Conservation (phyloP, 2,329 filamentous ascomycete species). For the Nannizziopsis barbatae region DNA sequence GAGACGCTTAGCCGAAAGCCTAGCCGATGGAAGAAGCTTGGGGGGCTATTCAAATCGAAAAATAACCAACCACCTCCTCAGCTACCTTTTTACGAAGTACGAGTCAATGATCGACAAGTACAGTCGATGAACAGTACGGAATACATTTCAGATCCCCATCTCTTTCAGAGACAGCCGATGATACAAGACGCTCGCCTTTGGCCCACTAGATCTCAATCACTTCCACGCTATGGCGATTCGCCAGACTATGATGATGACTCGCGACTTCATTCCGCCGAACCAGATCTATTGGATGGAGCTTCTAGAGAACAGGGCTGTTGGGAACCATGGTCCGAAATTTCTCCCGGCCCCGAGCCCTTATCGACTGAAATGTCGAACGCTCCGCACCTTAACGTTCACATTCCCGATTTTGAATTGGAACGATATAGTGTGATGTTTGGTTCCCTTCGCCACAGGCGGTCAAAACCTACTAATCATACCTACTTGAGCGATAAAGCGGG, state of each 20-base stretch:
- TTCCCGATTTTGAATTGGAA: constrained; percentile 70
- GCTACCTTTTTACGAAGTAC: constrained; percentile 25
- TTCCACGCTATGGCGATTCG: neutral
- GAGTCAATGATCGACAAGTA: constrained; percentile 18
- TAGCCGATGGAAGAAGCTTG: constrained; percentile 40
- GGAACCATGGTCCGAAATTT: constrained; percentile 5
- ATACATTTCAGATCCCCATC: neutral
- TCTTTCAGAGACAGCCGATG: constrained; percentile 3
- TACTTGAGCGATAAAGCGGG: constrained; percentile 29
- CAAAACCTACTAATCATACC: constrained; percentile 18
- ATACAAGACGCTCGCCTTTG: constrained; percentile 2
- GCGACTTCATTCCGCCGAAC: neutral
- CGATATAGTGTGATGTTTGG: constrained; percentile 92
- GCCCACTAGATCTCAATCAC: constrained; percentile 7
- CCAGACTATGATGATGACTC: neutral
- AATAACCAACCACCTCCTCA: constrained; percentile 13
- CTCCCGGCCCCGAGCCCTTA: constrained; percentile 10
- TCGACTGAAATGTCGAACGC: constrained; percentile 13
- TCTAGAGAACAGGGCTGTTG: constrained; percentile 5
- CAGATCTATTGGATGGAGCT: neutral
- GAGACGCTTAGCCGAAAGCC: constrained; percentile 24
- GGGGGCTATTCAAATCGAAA: constrained; percentile 34
- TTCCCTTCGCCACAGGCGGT: constrained; percentile 49
- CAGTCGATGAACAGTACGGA: constrained; percentile 9
- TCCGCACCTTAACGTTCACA: constrained; percentile 59